A percentile compares a stretch with the other conserved stretches of the same genome.
Conservation (phyloP, 345 rosid species). For the Erysimum cheiranthoides region DNA sequence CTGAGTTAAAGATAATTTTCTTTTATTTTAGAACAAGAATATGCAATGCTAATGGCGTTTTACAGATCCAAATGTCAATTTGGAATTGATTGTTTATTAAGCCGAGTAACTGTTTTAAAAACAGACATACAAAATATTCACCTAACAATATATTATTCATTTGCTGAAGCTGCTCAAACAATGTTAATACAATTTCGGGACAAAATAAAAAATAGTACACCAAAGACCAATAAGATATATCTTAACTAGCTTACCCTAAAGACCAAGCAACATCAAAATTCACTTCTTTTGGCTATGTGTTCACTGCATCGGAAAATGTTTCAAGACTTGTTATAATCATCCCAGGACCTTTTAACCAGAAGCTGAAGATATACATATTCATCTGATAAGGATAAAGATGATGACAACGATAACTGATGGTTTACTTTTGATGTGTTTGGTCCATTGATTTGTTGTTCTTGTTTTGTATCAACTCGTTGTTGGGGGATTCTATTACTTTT, state of each 20-base stretch:
- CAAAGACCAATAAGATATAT: neutral
- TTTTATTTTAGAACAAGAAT: too few relatives aligned
- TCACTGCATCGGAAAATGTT: neutral
- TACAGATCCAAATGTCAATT: too few relatives aligned
- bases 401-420: neutral
- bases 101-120: neutral
- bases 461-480: neutral
- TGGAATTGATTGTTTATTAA: too few relatives aligned
- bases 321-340: constrained; percentile 23
- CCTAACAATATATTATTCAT: neutral
- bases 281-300: neutral
- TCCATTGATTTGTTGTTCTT: constrained; percentile 6
- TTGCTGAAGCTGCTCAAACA: neutral
- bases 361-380: neutral
- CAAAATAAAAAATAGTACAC: neutral
- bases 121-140: neutral
- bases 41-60: neutral
- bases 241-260: constrained; percentile 15
- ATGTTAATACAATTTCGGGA: neutral
- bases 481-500: neutral
- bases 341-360: constrained; percentile 8
- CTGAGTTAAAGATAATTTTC: too few relatives aligned
- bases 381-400: constrained; percentile 19
- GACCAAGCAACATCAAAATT: neutral
- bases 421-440: constrained; percentile 6